These are phyloP conservation scores for Saccharomycopsis selenospora DNA, from an alignment of 805 yeast species.

Conservation along the genomic window DNA sequence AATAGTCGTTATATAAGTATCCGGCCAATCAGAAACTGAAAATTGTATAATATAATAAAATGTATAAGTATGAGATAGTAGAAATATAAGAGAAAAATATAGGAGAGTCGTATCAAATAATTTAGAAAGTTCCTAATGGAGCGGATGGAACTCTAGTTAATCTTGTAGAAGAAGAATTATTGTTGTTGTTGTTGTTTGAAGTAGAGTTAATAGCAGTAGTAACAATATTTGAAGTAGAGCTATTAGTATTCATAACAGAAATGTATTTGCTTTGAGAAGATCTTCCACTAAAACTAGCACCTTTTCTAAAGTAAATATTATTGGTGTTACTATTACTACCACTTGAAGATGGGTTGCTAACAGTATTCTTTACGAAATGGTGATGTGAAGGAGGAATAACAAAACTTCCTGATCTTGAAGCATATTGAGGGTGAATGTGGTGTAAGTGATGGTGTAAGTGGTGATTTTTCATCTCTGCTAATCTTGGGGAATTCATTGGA, in stretches of 20 bases:
- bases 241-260: neutral
- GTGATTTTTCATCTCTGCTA: slow-evolving; percentile 1
- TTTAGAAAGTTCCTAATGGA: neutral
- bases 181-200: neutral
- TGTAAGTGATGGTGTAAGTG: neutral
- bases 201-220: neutral
- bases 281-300: slow-evolving; percentile 12
- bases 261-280: slow-evolving; percentile 1
- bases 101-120: too few relatives aligned
- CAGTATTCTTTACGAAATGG: slow-evolving; percentile 9
- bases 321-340: neutral
- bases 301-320: slow-evolving; percentile 4
- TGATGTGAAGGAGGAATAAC: slow-evolving; percentile 7
- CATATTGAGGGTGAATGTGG: neutral
- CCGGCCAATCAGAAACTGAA: too few relatives aligned
- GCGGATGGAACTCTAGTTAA: neutral
- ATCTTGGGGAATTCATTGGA: slow-evolving; percentile 16
- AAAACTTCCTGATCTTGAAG: slow-evolving; percentile 14
- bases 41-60: too few relatives aligned
- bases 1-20: too few relatives aligned
- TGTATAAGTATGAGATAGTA: too few relatives aligned
- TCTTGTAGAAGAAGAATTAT: neutral
- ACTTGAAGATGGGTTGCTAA: slow-evolving; percentile 1
- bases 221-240: neutral
- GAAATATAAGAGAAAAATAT: too few relatives aligned